Percentiles rank a stretch among this genome's conserved stretches.
Evolutionary conservation across 768 basidiomycete genomes (phyloP).

Genomic region (Auricularia sp.): DNA sequence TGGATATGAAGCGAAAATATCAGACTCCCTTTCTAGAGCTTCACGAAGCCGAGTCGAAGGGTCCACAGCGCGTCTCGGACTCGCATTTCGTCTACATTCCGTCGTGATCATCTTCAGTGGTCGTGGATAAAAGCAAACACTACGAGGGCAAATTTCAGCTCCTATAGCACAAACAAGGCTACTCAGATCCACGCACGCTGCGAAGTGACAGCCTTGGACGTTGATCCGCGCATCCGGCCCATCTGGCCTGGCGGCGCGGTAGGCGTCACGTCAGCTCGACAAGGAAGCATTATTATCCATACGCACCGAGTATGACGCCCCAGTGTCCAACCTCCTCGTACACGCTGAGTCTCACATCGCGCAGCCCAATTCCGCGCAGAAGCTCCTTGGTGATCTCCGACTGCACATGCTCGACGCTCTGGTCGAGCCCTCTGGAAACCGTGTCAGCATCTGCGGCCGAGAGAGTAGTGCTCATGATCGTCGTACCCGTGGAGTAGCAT

Average conservation of each 20-base stretch:
- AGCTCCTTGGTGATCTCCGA: conserved; percentile 15
- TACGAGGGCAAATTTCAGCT: no score
- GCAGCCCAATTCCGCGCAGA: conserved; percentile 12
- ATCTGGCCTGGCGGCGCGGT: not conserved
- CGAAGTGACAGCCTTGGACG: not conserved
- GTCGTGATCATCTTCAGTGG: no score
- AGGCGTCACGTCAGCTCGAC: not conserved
- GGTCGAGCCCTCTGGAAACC: conserved; percentile 11
- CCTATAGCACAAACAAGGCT: no score
- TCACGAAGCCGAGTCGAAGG: no score
- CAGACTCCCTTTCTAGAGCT: no score
- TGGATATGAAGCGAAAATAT: no score
- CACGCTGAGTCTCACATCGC: conserved; percentile 5
- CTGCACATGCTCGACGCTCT: conserved; percentile 9
- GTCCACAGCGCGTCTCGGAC: no score
- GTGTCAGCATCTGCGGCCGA: not conserved
- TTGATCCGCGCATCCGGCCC: not conserved
- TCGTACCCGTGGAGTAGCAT: conserved; percentile 14
- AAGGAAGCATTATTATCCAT: no score
- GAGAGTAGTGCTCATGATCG: no score
- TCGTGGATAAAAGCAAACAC: no score
- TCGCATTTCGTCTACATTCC: no score
- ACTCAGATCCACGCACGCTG: not conserved
- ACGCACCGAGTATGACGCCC: conserved; percentile 7
- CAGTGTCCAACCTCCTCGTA: conserved; percentile 10